A percentile compares a stretch with the other conserved stretches of the same genome.
These are phyloP conservation scores for Moricandia moricandioides DNA, from an alignment of 345 rosid genomes.

Conservation along the genomic window DNA sequence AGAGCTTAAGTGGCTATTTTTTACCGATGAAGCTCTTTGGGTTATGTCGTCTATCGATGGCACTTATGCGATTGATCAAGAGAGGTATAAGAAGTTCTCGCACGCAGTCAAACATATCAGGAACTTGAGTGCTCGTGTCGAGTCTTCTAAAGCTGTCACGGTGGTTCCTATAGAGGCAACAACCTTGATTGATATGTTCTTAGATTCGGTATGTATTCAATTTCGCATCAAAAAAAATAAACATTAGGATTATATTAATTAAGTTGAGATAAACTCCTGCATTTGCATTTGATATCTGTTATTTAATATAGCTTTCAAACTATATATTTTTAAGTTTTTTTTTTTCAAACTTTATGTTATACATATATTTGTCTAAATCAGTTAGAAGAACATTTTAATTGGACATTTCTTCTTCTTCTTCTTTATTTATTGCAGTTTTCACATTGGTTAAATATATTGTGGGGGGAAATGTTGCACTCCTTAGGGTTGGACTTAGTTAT, in stretches of 20 bases:
- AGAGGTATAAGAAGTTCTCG: conserved; percentile 43
- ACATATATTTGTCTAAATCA: neutral
- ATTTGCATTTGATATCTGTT: too few relatives aligned
- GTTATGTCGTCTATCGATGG: conserved; percentile 38
- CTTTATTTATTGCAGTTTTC: neutral
- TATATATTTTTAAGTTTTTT: neutral
- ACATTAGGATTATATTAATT: too few relatives aligned
- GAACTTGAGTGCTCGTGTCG: conserved; percentile 42
- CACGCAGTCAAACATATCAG: conserved; percentile 34
- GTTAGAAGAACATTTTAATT: neutral
- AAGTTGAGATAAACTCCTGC: too few relatives aligned
- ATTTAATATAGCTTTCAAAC: neutral
- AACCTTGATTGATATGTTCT: conserved; percentile 44
- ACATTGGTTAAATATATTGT: neutral
- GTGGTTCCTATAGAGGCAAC: conserved; percentile 44
- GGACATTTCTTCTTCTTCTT: neutral
- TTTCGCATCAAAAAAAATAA: neutral
- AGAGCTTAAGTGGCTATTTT: conserved; percentile 50
- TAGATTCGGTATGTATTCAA: conserved; percentile 50
- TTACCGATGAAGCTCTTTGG: conserved; percentile 56
- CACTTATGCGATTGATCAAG: conserved; percentile 38
- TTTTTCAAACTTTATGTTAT: neutral
- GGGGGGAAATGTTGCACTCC: neutral
- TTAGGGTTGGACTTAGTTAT: neutral
- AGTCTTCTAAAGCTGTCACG: conserved; percentile 57